Evolutionary conservation across 495 filamentous ascomycete genomes (phyloP).

Genomic region (Lindgomyces ingoldianus): DNA sequence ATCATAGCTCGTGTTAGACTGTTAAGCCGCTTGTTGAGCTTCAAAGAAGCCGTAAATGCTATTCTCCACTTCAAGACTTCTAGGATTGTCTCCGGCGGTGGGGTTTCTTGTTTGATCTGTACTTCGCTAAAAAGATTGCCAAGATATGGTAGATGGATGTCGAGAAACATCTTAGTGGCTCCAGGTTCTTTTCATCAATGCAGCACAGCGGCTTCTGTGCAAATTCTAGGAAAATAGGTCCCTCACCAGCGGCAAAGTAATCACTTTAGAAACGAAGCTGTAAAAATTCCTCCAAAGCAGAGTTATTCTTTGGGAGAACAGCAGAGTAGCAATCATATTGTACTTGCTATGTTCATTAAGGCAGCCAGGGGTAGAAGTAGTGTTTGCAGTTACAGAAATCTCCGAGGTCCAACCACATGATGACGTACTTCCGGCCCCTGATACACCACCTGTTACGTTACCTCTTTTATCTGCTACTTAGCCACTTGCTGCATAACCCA

Average conservation of each 20-base stretch:
- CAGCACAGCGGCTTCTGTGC: not conserved
- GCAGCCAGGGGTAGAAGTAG: too few species aligned
- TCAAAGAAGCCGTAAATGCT: not conserved
- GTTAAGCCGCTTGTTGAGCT: not conserved
- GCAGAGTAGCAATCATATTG: constrained; percentile 5
- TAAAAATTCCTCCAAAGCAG: not conserved
- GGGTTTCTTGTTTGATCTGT: not conserved
- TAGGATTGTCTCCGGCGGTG: not conserved
- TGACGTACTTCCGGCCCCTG: too few species aligned
- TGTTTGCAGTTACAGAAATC: too few species aligned
- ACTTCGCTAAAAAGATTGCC: not conserved
- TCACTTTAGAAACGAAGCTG: not conserved
- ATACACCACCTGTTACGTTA: too few species aligned
- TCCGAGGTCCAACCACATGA: too few species aligned
- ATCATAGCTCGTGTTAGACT: not conserved
- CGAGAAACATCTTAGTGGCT: not conserved
- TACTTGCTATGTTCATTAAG: too few species aligned
- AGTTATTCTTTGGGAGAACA: not conserved
- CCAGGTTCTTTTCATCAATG: not conserved
- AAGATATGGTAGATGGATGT: not conserved
- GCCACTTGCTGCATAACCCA: too few species aligned
- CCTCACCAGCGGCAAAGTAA: not conserved
- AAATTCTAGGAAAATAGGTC: not conserved
- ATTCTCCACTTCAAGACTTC: constrained; percentile 5
- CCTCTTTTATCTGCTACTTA: too few species aligned